Conservation (phyloP, 805 yeast genomes). For the Monosporozyma yasuniensis region DNA sequence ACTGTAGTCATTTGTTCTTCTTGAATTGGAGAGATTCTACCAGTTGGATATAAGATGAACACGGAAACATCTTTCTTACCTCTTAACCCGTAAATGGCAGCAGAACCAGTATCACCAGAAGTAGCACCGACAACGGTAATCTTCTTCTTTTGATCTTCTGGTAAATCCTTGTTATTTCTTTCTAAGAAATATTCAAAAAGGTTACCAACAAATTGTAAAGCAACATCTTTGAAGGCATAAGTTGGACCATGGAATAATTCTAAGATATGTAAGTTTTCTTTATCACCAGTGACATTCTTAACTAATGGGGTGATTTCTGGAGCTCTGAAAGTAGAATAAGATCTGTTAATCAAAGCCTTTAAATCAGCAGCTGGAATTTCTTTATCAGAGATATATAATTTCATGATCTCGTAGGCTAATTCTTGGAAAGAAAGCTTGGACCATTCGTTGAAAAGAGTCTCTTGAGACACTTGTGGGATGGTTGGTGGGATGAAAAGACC, state of each 20-base stretch:
- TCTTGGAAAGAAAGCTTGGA: slow-evolving; percentile 68
- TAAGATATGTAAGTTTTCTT: slow-evolving; percentile 58
- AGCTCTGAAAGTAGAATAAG: slow-evolving; percentile 89
- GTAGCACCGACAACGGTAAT: slow-evolving; percentile 98
- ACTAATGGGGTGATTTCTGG: slow-evolving; percentile 79
- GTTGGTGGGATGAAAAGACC: slow-evolving; percentile 85
- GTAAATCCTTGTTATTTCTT: slow-evolving; percentile 54
- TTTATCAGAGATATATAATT: slow-evolving; percentile 57
- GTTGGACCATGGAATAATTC: slow-evolving; percentile 99
- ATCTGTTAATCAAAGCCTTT: slow-evolving; percentile 48
- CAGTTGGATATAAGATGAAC: slow-evolving; percentile 92
- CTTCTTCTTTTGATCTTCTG: slow-evolving; percentile 55
- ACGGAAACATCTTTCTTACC: slow-evolving; percentile 97
- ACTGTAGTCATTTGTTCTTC: slow-evolving; percentile 99
- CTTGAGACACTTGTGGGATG: slow-evolving; percentile 57
- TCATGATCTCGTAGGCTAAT: slow-evolving; percentile 78
- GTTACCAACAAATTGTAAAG: slow-evolving; percentile 95
- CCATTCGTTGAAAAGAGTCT: slow-evolving; percentile 58
- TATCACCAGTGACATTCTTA: slow-evolving; percentile 43
- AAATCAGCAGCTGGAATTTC: slow-evolving; percentile 74
- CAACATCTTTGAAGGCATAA: slow-evolving; percentile 97
- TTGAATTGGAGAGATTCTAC: slow-evolving; percentile 94
- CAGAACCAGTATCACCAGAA: slow-evolving; percentile 98
- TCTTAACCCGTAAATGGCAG: slow-evolving; percentile 96
- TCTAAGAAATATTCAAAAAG: slow-evolving; percentile 84